Evolutionary conservation across 2,329 filamentous ascomycete species (phyloP).

Genomic region (Ophiostoma sp.): DNA sequence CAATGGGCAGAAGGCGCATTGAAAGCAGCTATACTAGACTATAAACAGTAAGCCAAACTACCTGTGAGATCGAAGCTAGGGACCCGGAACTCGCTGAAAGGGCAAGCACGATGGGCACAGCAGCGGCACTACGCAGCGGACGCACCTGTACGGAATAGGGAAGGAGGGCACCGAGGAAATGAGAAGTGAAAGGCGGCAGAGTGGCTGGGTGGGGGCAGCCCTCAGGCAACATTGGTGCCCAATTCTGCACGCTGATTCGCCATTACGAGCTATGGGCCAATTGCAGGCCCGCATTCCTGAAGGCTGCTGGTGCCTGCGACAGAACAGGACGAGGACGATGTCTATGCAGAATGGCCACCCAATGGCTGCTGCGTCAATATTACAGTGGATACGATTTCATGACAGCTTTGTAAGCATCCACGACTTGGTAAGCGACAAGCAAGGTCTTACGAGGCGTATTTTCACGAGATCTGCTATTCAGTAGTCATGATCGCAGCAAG

Average conservation of each 20-base stretch:
- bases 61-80: not conserved
- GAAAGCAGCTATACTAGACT: too few species aligned
- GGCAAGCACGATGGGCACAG: not conserved
- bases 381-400: not conserved
- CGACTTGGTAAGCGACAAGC: not conserved
- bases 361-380: too few species aligned
- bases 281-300: not conserved
- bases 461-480: too few species aligned
- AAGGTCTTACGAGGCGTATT: not conserved
- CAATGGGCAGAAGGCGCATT: too few species aligned
- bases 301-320: constrained; percentile 16
- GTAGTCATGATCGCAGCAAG: not conserved
- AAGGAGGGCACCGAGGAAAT: not conserved
- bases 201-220: not conserved
- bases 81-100: not conserved
- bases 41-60: too few species aligned
- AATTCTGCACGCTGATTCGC: constrained; percentile 20
- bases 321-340: not conserved
- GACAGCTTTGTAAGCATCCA: not conserved
- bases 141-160: not conserved
- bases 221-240: constrained; percentile 9
- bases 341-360: too few species aligned
- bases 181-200: not conserved
- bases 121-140: not conserved
- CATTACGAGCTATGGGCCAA: constrained; percentile 7